Conservation (phyloP, 768 basidiomycete genomes). For the Russula griseocarnosa region DNA sequence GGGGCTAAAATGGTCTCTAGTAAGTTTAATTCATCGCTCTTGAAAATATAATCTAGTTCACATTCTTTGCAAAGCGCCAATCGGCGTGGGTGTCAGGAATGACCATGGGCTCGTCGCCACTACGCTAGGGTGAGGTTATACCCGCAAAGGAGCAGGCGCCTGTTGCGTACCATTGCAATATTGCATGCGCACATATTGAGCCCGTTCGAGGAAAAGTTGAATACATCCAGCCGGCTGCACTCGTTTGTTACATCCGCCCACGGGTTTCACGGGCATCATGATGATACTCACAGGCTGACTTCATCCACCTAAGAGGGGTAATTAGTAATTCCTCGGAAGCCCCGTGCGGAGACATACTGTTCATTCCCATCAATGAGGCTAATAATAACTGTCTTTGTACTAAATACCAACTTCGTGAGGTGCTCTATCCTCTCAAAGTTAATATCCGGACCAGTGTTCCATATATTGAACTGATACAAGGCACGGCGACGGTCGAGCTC, state of each 20-base stretch:
- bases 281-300: conserved; percentile 70
- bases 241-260: neutral
- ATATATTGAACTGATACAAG: conserved; percentile 89
- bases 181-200: conserved; percentile 81
- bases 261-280: neutral
- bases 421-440: conserved; percentile 95
- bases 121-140: conserved; percentile 31
- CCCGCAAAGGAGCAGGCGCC: neutral
- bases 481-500: conserved; percentile 80
- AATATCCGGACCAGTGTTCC: conserved; percentile 78
- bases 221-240: conserved; percentile 45
- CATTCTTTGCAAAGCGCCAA: conserved; percentile 87
- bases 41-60: conserved; percentile 37
- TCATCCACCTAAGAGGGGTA: conserved; percentile 63
- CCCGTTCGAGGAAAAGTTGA: conserved; percentile 49
- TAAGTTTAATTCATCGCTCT: conserved; percentile 6
- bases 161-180: conserved; percentile 63
- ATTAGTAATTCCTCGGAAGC: conserved; percentile 13
- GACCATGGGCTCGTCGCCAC: conserved; percentile 84
- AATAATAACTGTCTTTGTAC: conserved; percentile 79
- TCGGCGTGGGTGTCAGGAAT: conserved; percentile 73
- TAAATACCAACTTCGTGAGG: conserved; percentile 89
- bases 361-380: conserved; percentile 80
- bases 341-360: conserved; percentile 49
- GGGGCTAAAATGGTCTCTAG: conserved; percentile 47